Conservation (phyloP, 306 rosid genomes). For the Styphnolobium japonicum region DNA sequence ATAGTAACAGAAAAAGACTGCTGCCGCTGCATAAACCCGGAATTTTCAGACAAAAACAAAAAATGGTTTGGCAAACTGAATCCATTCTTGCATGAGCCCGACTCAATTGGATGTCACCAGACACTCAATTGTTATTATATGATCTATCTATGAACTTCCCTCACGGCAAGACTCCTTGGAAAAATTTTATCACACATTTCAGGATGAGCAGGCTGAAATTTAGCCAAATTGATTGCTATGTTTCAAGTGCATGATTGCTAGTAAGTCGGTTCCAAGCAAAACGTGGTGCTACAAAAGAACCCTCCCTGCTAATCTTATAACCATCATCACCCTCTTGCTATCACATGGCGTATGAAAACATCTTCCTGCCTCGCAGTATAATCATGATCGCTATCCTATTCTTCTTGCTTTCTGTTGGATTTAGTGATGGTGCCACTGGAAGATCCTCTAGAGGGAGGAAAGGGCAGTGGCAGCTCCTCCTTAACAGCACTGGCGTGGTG, state of each 20-base stretch:
- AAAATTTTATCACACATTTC: background rate
- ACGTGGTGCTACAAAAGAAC: constrained; percentile 27
- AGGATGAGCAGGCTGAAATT: constrained; percentile 20
- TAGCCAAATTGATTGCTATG: constrained; percentile 13
- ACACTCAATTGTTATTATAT: background rate
- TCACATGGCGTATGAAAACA: background rate
- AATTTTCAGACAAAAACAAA: background rate
- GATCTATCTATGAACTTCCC: background rate
- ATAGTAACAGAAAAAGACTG: background rate
- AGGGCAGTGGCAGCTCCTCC: constrained; percentile 74
- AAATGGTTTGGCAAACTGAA: background rate
- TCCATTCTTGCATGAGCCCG: constrained; percentile 28
- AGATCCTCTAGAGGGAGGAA: background rate
- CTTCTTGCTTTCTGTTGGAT: constrained; percentile 15
- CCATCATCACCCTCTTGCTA: constrained; percentile 20
- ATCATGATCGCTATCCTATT: constrained; percentile 16
- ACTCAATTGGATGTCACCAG: background rate
- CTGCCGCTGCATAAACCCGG: background rate
- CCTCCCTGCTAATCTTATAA: background rate
- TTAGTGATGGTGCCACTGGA: constrained; percentile 19
- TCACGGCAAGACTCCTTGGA: constrained; percentile 20
- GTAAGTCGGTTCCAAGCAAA: constrained; percentile 7
- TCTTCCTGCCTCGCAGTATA: background rate
- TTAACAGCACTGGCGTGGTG: constrained; percentile 58
- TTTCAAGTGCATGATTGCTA: constrained; percentile 36